These are phyloP conservation scores for Polychaeton citri DNA, from an alignment of 2,329 filamentous ascomycete genomes.

Conservation along the genomic window DNA sequence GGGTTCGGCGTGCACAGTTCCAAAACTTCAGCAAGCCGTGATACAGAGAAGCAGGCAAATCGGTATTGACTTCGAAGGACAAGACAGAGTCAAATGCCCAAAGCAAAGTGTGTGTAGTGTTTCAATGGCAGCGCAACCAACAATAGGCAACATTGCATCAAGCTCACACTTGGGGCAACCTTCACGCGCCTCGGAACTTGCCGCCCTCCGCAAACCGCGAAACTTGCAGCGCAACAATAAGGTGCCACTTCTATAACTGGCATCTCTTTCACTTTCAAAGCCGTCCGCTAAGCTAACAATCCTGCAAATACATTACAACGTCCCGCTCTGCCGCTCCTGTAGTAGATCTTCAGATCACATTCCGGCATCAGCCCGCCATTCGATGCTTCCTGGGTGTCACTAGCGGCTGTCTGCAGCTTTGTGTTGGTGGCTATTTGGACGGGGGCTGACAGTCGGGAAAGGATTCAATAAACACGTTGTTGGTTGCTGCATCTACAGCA, in stretches of 20 bases:
- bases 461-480: neutral
- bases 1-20: no score
- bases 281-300: no score
- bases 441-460: neutral
- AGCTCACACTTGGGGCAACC: neutral
- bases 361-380: neutral
- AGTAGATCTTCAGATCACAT: neutral
- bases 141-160: neutral
- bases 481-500: neutral
- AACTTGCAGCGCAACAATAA: no score
- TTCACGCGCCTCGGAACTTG: neutral
- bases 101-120: no score
- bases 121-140: neutral
- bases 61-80: no score
- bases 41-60: no score
- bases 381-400: neutral
- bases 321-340: no score
- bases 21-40: no score
- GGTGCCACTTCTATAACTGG: no score
- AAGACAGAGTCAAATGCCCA: no score
- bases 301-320: no score
- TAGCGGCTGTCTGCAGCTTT: neutral
- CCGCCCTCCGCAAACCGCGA: neutral
- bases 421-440: neutral
- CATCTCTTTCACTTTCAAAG: no score